Evolutionary conservation across 2,329 filamentous ascomycete species (phyloP).

Genomic region (Microdochium trichocladiopsis): DNA sequence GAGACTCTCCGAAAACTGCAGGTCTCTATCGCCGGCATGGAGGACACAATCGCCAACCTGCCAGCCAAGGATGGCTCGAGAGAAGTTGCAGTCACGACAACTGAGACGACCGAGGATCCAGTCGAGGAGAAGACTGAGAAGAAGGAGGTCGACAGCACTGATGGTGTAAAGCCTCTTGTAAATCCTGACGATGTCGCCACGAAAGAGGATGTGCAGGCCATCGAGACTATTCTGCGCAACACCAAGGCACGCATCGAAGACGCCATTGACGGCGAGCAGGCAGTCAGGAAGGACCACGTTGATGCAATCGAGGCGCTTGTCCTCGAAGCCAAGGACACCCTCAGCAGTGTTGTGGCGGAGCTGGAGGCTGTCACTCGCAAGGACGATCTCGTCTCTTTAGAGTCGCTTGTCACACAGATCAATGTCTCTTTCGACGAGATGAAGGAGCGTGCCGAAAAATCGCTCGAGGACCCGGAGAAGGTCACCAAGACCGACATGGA

Average conservation of each 20-base stretch:
- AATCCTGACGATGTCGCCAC: conserved; percentile 44
- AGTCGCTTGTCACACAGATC: conserved; percentile 72
- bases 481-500: conserved; percentile 79
- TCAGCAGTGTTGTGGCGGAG: conserved; percentile 59
- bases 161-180: conserved; percentile 8
- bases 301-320: conserved; percentile 60
- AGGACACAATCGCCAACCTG: conserved; percentile 24
- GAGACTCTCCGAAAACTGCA: conserved; percentile 49
- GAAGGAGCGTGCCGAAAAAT: conserved; percentile 47
- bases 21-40: conserved; percentile 39
- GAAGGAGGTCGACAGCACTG: conserved; percentile 11
- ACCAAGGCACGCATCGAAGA: conserved; percentile 86
- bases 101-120: conserved; percentile 35
- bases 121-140: conserved; percentile 11
- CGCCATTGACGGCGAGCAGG: conserved; percentile 62
- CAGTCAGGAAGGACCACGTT: conserved; percentile 59
- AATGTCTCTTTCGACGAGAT: conserved; percentile 70
- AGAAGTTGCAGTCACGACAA: background rate
- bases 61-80: background rate
- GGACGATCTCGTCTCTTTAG: conserved; percentile 70
- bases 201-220: conserved; percentile 82
- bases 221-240: conserved; percentile 84
- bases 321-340: conserved; percentile 66
- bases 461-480: conserved; percentile 51
- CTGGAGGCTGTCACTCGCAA: conserved; percentile 67